Evolutionary conservation across 768 basidiomycete genomes (phyloP).

Genomic region (Naganishia vishniacii): DNA sequence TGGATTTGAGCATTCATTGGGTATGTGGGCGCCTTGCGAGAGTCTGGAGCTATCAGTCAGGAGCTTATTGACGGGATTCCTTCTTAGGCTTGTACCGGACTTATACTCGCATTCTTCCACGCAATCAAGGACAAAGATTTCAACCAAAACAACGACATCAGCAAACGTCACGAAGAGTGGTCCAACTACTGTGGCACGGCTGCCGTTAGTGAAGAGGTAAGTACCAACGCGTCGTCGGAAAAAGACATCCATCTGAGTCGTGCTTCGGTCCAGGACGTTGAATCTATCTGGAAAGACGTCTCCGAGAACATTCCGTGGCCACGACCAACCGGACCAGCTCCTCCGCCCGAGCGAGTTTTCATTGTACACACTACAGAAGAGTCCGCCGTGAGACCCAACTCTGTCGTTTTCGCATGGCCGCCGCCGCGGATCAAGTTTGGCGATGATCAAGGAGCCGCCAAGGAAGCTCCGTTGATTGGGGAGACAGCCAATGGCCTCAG

Average conservation of each 20-base stretch:
- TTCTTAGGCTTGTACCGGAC: constrained; percentile 46
- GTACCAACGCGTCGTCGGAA: no score
- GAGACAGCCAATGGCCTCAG: not conserved
- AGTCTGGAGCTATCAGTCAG: no score
- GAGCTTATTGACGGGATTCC: no score
- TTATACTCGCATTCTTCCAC: constrained; percentile 49
- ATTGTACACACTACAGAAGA: constrained; percentile 37
- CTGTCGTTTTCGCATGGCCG: constrained; percentile 46
- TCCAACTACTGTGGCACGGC: constrained; percentile 47
- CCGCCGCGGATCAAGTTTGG: constrained; percentile 34
- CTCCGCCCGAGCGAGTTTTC: constrained; percentile 43
- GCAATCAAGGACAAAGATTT: constrained; percentile 46
- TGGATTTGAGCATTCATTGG: constrained; percentile 48
- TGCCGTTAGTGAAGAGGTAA: constrained; percentile 41
- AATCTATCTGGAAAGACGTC: constrained; percentile 39
- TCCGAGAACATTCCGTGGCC: constrained; percentile 28
- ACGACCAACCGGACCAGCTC: constrained; percentile 30
- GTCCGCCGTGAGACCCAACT: constrained; percentile 31
- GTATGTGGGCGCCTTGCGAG: constrained; percentile 37
- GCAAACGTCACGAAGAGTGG: constrained; percentile 40
- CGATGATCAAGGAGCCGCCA: not conserved
- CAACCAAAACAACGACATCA: constrained; percentile 41
- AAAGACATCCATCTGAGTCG: not conserved
- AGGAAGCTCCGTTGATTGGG: not conserved
- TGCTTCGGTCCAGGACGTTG: constrained; percentile 39